phyloP scores from a whole-genome alignment of 768 basidiomycete species.

The Lactarius pseudohatsudake region DNA sequence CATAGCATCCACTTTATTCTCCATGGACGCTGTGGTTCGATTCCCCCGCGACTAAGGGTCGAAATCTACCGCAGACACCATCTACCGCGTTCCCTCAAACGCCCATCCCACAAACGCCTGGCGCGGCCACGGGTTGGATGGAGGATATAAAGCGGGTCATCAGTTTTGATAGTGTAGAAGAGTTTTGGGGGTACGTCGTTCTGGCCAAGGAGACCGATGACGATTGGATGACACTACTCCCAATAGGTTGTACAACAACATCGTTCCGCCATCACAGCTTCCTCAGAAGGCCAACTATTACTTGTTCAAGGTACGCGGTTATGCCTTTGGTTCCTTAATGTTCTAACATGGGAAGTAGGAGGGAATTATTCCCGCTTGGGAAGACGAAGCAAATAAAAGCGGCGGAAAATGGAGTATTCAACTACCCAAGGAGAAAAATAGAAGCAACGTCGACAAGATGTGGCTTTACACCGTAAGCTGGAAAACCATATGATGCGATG shows the following conservation, averaged over 20 bases:
- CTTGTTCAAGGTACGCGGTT: constrained; percentile 83
- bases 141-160: constrained; percentile 98
- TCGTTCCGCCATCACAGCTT: constrained; percentile 89
- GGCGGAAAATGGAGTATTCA: constrained; percentile 99
- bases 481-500: constrained; percentile 16
- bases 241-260: constrained; percentile 88
- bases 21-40: constrained; percentile 99
- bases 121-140: constrained; percentile 92
- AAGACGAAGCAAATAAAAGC: constrained; percentile 93
- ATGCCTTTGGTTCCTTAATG: not conserved
- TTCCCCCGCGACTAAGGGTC: constrained; percentile 86
- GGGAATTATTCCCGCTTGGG: constrained; percentile 96
- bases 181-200: constrained; percentile 91
- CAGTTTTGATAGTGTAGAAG: constrained; percentile 94
- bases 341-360: constrained; percentile 50
- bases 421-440: constrained; percentile 93
- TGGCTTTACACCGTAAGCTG: constrained; percentile 90
- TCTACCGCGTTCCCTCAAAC: constrained; percentile 75
- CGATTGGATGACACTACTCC: constrained; percentile 28
- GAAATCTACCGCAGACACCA: constrained; percentile 84
- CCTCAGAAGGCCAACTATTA: constrained; percentile 99
- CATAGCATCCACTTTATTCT: constrained; percentile 88
- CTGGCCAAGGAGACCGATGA: constrained; percentile 3
- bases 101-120: constrained; percentile 69
- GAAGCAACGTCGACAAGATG: constrained; percentile 82